Base-by-base conservation (phyloP, 176 grass and related monocot species). In the Carex parvula region DNA sequence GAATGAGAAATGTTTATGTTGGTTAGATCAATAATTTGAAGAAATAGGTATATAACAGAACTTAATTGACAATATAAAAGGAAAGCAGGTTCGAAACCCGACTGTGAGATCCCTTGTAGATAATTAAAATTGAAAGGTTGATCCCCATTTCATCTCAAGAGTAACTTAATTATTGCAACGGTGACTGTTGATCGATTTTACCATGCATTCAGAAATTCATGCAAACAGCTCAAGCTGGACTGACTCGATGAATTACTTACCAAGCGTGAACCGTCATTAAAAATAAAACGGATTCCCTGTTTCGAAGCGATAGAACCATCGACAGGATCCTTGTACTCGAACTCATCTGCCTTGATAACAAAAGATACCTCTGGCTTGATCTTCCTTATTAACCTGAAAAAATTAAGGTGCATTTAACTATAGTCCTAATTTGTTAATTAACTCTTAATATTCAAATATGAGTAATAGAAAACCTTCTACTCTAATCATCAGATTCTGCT, bases 281-380 rank as follows among this genome's bases (percentile, higher is more conserved):
- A 99, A 86, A 99, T 90, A 65, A 93, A 99, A 1, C 93, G 87
- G 81, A 99, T 92, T 55, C 96, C 93, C 90, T 99, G 96, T 79
- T 99, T 87, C 85, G 92, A 93, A 57, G 93, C 92, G 65, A 99
- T 73, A 84, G 96, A 99, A 35, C 91, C 93, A 86, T 99, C 96
- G 44, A 99, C 93, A 85, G 96, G 96, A 90, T 99, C 96, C 87
- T 93, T 99, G 67, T 99, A 99, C 82, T 95, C 96, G 32, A 99
- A 99, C 82, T 99, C 96, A 7, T 99, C 96, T 65, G 88, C 91
- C 5, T 87, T 81, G 10, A 89, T 89, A 72, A 99, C 89, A 69
- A 90, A 84, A 14, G 97, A 86, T 52, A 99, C 91, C 83, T 90
- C 84, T 41, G 93, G 82, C 26, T 67, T 88, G 13, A 93, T 81